These are phyloP conservation scores for Piloderma croceum DNA, from an alignment of 768 basidiomycete species.

Conservation along the genomic window DNA sequence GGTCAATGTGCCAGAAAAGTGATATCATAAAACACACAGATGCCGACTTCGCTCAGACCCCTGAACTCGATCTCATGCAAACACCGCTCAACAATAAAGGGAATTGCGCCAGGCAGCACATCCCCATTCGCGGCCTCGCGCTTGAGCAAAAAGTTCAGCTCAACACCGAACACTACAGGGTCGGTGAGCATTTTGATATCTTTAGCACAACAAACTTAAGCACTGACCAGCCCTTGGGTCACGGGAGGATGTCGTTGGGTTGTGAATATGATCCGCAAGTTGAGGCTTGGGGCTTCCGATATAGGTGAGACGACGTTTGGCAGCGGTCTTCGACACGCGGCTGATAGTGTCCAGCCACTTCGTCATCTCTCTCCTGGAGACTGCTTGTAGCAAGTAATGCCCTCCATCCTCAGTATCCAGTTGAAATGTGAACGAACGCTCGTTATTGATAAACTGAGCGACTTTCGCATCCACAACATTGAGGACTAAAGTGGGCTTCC, in stretches of 20 bases:
- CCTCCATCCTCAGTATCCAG: conserved; percentile 86
- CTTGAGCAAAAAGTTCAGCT: conserved; percentile 60
- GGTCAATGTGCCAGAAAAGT: neutral
- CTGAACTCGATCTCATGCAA: conserved; percentile 67
- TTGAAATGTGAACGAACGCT: conserved; percentile 78
- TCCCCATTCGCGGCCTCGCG: conserved; percentile 53
- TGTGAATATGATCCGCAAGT: conserved; percentile 67
- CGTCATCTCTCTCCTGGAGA: conserved; percentile 62
- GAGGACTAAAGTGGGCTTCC: conserved; percentile 71
- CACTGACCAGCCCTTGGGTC: conserved; percentile 70
- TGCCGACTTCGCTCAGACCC: conserved; percentile 76
- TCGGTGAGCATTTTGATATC: conserved; percentile 10
- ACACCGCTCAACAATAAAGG: conserved; percentile 59
- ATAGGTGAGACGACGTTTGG: conserved; percentile 76
- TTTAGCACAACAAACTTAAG: too few relatives aligned
- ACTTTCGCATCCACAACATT: conserved; percentile 70
- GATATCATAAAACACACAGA: conserved; percentile 50
- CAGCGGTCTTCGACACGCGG: conserved; percentile 64
- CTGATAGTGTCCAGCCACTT: conserved; percentile 76
- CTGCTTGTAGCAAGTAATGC: conserved; percentile 72
- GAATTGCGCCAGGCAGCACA: conserved; percentile 53
- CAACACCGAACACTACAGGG: conserved; percentile 65
- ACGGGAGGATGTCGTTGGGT: conserved; percentile 51
- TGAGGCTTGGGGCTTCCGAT: conserved; percentile 72
- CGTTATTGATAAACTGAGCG: conserved; percentile 68